These are phyloP conservation scores for Cenococcum geophilum DNA, from an alignment of 495 filamentous ascomycete species.

Conservation along the genomic window DNA sequence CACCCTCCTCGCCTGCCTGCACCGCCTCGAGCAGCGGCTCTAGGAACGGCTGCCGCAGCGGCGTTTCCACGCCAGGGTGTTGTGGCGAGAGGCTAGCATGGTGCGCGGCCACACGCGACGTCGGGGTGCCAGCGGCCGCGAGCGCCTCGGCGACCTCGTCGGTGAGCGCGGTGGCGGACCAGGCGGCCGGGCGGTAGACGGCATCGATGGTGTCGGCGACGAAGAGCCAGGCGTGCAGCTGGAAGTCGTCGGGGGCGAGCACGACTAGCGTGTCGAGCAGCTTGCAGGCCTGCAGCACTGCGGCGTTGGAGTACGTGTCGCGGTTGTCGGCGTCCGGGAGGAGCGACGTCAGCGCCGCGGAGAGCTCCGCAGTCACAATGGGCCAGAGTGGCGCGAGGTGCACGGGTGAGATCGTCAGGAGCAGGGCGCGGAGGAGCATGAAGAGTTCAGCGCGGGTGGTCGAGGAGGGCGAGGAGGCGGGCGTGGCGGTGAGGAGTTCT, in stretches of 20 bases:
- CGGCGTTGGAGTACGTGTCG: slow-evolving; percentile 68
- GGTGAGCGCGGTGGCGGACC: slow-evolving; percentile 65
- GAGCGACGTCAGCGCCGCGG: slow-evolving; percentile 72
- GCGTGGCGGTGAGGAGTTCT: slow-evolving; percentile 79
- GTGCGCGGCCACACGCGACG: slow-evolving; percentile 9
- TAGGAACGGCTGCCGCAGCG: slow-evolving; percentile 3
- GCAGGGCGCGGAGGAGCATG: slow-evolving; percentile 76
- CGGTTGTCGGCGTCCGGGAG: slow-evolving; percentile 57
- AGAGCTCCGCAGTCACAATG: slow-evolving; percentile 77
- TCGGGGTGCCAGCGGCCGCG: slow-evolving; percentile 42
- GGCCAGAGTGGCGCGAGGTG: slow-evolving; percentile 86
- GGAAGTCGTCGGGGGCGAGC: slow-evolving; percentile 90
- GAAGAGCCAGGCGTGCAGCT: slow-evolving; percentile 92
- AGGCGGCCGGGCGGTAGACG: slow-evolving; percentile 73
- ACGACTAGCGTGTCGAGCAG: slow-evolving; percentile 79
- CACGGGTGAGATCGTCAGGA: slow-evolving; percentile 66
- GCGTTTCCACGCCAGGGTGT: not conserved
- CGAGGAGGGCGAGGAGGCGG: slow-evolving; percentile 85
- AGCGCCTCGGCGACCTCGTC: slow-evolving; percentile 82
- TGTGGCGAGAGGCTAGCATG: not conserved
- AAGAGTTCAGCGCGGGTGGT: slow-evolving; percentile 82
- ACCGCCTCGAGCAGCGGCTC: slow-evolving; percentile 2
- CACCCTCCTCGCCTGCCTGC: slow-evolving; percentile 6
- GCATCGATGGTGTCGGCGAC: slow-evolving; percentile 96
- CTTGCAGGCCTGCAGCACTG: slow-evolving; percentile 84